Percentiles rank a stretch among this genome's conserved stretches.
Conservation (phyloP, 2,329 filamentous ascomycete species). For the Ilyonectria destructans region DNA sequence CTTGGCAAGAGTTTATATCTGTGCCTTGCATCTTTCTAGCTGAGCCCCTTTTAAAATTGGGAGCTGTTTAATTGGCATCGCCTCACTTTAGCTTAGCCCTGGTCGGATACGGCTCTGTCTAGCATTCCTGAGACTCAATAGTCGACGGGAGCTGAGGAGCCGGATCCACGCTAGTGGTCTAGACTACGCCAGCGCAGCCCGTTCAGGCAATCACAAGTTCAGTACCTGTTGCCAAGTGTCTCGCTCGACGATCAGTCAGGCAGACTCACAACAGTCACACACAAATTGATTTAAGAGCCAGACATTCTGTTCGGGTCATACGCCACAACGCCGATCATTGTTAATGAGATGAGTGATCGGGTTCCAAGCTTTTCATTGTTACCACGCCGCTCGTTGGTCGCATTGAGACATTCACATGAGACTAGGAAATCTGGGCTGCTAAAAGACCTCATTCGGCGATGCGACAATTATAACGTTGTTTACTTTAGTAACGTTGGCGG, state of each 20-base stretch:
- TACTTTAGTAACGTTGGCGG: no score
- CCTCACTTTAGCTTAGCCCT: conserved; percentile 11
- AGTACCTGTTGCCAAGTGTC: background rate
- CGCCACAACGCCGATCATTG: no score
- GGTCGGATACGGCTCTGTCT: background rate
- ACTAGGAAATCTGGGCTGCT: no score
- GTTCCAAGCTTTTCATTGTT: no score
- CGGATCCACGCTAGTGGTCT: background rate
- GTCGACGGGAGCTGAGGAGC: background rate
- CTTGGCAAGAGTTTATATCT: conserved; percentile 13
- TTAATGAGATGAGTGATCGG: no score
- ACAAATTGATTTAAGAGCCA: background rate
- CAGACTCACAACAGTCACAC: background rate
- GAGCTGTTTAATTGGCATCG: conserved; percentile 10
- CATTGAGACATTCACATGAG: no score
- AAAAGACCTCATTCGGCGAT: no score
- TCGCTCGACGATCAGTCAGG: background rate
- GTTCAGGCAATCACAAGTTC: background rate
- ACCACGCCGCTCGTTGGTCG: no score
- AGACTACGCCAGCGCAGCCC: background rate
- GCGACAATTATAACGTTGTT: no score
- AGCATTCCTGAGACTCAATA: background rate
- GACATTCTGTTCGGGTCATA: background rate
- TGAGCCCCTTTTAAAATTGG: conserved; percentile 1
- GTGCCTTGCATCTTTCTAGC: background rate